A percentile compares a stretch with the other conserved stretches of the same genome.
Evolutionary conservation across 2,329 filamentous ascomycete genomes (phyloP).

Genomic region (Xylaria digitata): DNA sequence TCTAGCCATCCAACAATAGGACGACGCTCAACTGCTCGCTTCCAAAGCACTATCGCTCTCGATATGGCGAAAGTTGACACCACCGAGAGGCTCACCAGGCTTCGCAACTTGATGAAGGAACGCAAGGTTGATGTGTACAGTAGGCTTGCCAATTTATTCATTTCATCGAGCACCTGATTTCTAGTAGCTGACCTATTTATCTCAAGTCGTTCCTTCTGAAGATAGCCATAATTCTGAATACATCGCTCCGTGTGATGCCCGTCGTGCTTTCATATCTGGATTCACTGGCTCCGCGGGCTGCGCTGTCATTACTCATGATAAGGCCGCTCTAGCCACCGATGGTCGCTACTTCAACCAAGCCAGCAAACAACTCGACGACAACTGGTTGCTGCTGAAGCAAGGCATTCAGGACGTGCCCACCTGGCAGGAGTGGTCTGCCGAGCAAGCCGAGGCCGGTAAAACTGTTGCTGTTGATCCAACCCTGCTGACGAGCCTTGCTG

Average conservation of each 20-base stretch:
- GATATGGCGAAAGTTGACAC: conserved; percentile 85
- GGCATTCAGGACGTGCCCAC: conserved; percentile 93
- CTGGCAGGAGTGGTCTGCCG: conserved; percentile 95
- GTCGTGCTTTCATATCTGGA: conserved; percentile 90
- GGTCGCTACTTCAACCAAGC: conserved; percentile 99
- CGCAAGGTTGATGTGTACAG: conserved; percentile 91
- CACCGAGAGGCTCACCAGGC: conserved; percentile 75
- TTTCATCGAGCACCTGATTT: conserved; percentile 19
- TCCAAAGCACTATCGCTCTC: conserved; percentile 45
- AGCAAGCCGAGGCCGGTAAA: conserved; percentile 88
- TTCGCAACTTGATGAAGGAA: conserved; percentile 88
- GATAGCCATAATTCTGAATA: conserved; percentile 98
- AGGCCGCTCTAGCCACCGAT: conserved; percentile 92
- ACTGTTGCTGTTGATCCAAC: conserved; percentile 90
- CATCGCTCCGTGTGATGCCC: conserved; percentile 93
- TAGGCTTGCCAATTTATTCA: conserved; percentile 59
- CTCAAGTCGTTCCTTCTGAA: conserved; percentile 90
- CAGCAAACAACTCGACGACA: conserved; percentile 85
- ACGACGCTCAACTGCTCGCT: conserved; percentile 36
- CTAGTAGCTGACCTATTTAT: conserved; percentile 41
- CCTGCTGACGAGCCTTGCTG: conserved; percentile 75
- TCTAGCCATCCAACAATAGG: conserved; percentile 10
- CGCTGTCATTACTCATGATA: conserved; percentile 85
- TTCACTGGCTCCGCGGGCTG: conserved; percentile 96
- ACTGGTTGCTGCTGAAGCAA: conserved; percentile 93